phyloP scores from a whole-genome alignment of 441 rosid genomes.

The Omphalea diandra region DNA sequence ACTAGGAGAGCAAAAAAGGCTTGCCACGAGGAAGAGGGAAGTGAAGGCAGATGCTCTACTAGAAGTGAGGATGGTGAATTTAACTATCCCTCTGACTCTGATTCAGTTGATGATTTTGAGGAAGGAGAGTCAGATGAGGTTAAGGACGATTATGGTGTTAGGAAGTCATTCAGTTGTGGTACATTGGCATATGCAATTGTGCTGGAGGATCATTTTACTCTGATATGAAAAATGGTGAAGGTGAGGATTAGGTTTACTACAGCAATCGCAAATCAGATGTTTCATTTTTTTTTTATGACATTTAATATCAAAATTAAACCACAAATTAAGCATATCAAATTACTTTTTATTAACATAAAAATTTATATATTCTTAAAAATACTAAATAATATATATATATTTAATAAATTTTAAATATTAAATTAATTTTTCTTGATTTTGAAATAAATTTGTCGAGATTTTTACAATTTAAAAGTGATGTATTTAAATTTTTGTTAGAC shows the following conservation, averaged over 20 bases:
- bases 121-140: slow-evolving; percentile 70
- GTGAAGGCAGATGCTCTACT: slow-evolving; percentile 58
- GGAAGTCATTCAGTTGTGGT: slow-evolving; percentile 74
- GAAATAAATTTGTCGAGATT: too few species aligned
- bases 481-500: too few species aligned
- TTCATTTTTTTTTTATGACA: too few species aligned
- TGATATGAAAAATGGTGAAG: slow-evolving; percentile 41
- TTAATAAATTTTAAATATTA: too few species aligned
- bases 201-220: slow-evolving; percentile 69
- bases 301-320: too few species aligned
- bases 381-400: too few species aligned
- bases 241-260: slow-evolving; percentile 79
- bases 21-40: slow-evolving; percentile 60
- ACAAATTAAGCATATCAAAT: too few species aligned
- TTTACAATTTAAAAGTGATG: too few species aligned
- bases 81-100: slow-evolving; percentile 71
- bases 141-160: slow-evolving; percentile 41
- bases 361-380: too few species aligned
- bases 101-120: slow-evolving; percentile 67
- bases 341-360: too few species aligned
- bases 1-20: slow-evolving; percentile 57
- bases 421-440: too few species aligned
- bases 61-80: slow-evolving; percentile 73
- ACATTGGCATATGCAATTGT: slow-evolving; percentile 67
- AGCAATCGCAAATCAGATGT: slow-evolving; percentile 62